Conservation (phyloP, 768 basidiomycete species). For the Saitozyma podzolica region DNA sequence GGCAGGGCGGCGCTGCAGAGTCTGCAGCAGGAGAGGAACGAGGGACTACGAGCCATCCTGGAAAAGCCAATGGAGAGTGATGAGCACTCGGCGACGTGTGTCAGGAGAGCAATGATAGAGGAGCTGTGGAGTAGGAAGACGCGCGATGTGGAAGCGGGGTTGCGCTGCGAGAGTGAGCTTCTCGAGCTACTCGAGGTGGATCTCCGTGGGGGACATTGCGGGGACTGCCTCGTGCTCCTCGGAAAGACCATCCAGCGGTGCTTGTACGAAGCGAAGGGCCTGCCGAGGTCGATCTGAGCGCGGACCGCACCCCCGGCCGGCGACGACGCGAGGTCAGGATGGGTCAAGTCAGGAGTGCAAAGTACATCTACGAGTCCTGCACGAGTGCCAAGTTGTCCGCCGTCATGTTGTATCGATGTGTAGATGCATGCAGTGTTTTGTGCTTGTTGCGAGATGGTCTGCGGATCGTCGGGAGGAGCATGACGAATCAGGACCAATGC, state of each 20-base stretch:
- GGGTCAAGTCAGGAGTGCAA: too few species aligned
- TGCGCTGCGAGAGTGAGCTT: conserved; percentile 19
- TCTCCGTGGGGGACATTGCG: conserved; percentile 30
- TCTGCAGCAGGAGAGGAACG: conserved; percentile 17
- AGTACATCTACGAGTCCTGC: too few species aligned
- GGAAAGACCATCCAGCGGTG: conserved; percentile 28
- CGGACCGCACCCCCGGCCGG: too few species aligned
- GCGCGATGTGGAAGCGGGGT: conserved; percentile 3
- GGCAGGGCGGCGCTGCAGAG: conserved; percentile 11
- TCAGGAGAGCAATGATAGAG: conserved; percentile 2
- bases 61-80: conserved; percentile 12
- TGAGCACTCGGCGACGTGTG: conserved; percentile 23
- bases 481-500: too few species aligned
- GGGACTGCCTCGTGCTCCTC: conserved; percentile 29
- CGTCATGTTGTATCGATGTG: too few species aligned
- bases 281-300: conserved; percentile 23
- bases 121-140: conserved; percentile 21
- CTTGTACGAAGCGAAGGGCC: conserved; percentile 23
- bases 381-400: too few species aligned
- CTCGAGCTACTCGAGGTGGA: conserved; percentile 33
- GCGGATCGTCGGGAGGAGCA: too few species aligned
- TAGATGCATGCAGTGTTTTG: too few species aligned
- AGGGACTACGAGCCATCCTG: conserved; percentile 29
- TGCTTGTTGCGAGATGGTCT: too few species aligned
- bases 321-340: too few species aligned